phyloP scores from a whole-genome alignment of 352 stramenopile genomes.

The Aphanomyces cochlioides region DNA sequence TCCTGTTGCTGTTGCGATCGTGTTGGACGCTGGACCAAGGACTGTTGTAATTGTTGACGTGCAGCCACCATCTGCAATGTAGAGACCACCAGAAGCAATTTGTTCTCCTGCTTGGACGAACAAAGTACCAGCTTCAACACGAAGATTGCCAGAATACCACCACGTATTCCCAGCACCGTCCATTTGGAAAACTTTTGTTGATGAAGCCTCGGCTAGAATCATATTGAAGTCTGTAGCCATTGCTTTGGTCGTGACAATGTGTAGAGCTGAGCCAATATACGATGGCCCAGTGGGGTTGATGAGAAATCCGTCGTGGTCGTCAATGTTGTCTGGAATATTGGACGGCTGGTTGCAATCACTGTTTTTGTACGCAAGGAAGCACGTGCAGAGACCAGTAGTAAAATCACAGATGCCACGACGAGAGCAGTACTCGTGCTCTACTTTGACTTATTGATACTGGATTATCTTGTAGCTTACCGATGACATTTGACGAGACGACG shows the following conservation, averaged over 20 bases:
- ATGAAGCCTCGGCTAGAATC: conserved; percentile 49
- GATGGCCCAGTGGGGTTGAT: conserved; percentile 51
- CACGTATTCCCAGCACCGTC: conserved; percentile 50
- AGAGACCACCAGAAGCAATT: conserved; percentile 40
- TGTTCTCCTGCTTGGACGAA: conserved; percentile 42
- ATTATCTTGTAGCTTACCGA: conserved; percentile 39
- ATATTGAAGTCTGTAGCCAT: conserved; percentile 62
- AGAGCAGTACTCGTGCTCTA: conserved; percentile 76
- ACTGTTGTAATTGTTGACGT: conserved; percentile 38
- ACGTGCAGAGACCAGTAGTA: conserved; percentile 54
- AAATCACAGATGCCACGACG: conserved; percentile 80
- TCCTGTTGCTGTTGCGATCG: conserved; percentile 37
- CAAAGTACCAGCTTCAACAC: conserved; percentile 51
- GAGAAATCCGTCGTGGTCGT: conserved; percentile 68
- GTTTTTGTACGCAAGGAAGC: conserved; percentile 71
- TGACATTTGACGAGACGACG: conserved; percentile 45
- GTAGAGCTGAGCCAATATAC: conserved; percentile 58
- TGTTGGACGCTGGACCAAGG: conserved; percentile 34
- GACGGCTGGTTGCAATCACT: conserved; percentile 66
- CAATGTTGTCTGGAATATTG: conserved; percentile 58
- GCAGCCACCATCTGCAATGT: conserved; percentile 37
- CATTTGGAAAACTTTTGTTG: conserved; percentile 52
- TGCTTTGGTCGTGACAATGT: conserved; percentile 56
- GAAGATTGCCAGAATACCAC: conserved; percentile 45
- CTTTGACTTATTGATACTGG: background rate